Base-by-base conservation (phyloP, 176 grass and related monocot genomes). In the Paspalum vaginatum region DNA sequence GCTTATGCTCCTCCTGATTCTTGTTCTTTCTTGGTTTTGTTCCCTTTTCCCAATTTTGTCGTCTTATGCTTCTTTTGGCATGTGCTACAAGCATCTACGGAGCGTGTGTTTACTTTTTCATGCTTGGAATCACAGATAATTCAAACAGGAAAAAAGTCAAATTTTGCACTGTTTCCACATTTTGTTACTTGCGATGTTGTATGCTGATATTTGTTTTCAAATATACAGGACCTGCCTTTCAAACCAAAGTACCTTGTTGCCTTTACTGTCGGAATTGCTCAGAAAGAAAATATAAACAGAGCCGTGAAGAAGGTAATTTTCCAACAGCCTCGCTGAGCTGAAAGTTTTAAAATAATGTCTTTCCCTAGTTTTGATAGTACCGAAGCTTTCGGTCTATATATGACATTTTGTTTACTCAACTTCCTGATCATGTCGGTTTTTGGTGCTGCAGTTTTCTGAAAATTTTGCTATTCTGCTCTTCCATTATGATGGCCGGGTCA, bases 181-280 rank as follows among this genome's bases (percentile, higher is more conserved):
- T 47, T 9, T 62, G 6, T 67, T 80, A 3, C 24, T 81, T 81
- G 63, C 0, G 14, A 64, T 81, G 48, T 37, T 65, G 10, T 17
- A 22, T 87, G 41, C 54, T 86, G 26, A 82, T 76, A 70, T 81
- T 77, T 77, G 5, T 67, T 77, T 84, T 86, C 72, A 15, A 37
- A 82, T 85, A 47, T 82, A 54, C 89, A 97, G 94, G 94, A 97
- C 76, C 84, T 94, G 60, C 85, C 91, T 37, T 86, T 90, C 64
- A 91, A 88, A 85, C 87, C 81, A 55, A 97, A 94, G 74, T 97
- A 97, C 86, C 94, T 97, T 83, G 89, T 94, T 38, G 89, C 89
- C 52, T 97, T 97, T 65, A 88, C 94, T 46, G 94, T 94, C 85
- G 85, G 87, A 66, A 90, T 75, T 61, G 75, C 69, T 1, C 94